These are phyloP conservation scores for Excoecaria cochinchinensis DNA, from an alignment of 345 rosid species.

Conservation along the genomic window DNA sequence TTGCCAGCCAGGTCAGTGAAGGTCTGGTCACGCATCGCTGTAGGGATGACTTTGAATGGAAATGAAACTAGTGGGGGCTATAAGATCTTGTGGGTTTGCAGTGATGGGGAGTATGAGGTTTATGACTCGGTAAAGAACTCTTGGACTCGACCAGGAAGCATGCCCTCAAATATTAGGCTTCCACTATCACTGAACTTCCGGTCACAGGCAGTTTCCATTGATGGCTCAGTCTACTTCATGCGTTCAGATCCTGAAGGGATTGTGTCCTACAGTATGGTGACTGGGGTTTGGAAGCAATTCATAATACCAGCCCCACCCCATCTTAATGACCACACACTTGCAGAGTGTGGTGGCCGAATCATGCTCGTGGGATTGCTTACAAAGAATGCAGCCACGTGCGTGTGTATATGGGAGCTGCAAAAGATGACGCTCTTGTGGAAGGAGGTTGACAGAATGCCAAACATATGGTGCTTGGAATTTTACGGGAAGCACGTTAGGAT, in stretches of 20 bases:
- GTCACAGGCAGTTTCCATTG: constrained; percentile 82
- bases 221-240: constrained; percentile 73
- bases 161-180: constrained; percentile 67
- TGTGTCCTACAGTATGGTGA: constrained; percentile 64
- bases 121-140: constrained; percentile 69
- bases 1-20: constrained; percentile 83
- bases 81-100: constrained; percentile 85
- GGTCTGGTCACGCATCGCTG: constrained; percentile 91
- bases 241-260: constrained; percentile 90
- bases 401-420: constrained; percentile 99
- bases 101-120: constrained; percentile 91
- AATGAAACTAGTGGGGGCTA: constrained; percentile 58
- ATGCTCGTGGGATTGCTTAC: constrained; percentile 91
- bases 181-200: constrained; percentile 81
- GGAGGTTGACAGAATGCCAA: constrained; percentile 99
- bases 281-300: constrained; percentile 79
- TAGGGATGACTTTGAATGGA: constrained; percentile 80
- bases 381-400: constrained; percentile 95
- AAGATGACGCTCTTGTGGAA: constrained; percentile 99
- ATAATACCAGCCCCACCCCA: constrained; percentile 74
- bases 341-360: constrained; percentile 74
- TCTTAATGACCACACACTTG: constrained; percentile 84
- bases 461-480: constrained; percentile 98
- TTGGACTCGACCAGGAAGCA: constrained; percentile 79
- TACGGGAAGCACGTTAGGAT: constrained; percentile 98